A percentile compares a stretch with the other conserved stretches of the same genome.
These are phyloP conservation scores for Aristolochia californica DNA, from an alignment of 164 flowering plant genomes.

Conservation along the genomic window DNA sequence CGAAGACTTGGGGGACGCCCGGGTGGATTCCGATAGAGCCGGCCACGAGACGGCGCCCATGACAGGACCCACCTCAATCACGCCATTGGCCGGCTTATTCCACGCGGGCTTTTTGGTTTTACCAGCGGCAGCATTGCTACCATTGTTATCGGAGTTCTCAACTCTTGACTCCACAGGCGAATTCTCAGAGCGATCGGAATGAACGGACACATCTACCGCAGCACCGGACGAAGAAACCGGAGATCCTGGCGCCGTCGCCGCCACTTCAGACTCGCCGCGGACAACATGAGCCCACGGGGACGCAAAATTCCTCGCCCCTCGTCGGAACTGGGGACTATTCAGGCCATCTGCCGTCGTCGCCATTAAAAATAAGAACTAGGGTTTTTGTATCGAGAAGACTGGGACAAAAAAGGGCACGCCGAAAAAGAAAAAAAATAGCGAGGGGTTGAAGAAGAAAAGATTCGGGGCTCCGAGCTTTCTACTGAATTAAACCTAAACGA, in stretches of 20 bases:
- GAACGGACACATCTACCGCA: not conserved
- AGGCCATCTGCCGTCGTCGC: slow-evolving; percentile 1
- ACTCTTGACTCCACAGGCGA: not conserved
- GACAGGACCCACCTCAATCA: slow-evolving; percentile 27
- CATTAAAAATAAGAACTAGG: slow-evolving; percentile 1
- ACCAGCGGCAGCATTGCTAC: slow-evolving; percentile 24
- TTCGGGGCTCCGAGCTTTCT: not conserved
- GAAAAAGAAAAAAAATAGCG: not conserved
- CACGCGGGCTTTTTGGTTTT: slow-evolving; percentile 54
- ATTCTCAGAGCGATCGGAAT: not conserved
- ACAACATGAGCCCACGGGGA: slow-evolving; percentile 4
- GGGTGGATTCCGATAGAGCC: slow-evolving; percentile 55
- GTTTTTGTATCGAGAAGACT: not conserved
- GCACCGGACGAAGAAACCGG: not conserved
- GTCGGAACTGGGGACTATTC: slow-evolving; percentile 3
- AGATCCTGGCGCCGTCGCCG: not conserved
- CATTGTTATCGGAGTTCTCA: not conserved
- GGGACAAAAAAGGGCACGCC: too few relatives aligned
- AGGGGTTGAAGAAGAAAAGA: not conserved
- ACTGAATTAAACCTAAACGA: not conserved
- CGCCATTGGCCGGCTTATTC: slow-evolving; percentile 51
- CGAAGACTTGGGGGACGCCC: slow-evolving; percentile 36
- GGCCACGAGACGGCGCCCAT: slow-evolving; percentile 60
- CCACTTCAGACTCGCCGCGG: slow-evolving; percentile 1
- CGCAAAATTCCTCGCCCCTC: not conserved